Base-by-base conservation (phyloP, 2,329 filamentous ascomycete genomes). In the Cryphonectria radicalis region DNA sequence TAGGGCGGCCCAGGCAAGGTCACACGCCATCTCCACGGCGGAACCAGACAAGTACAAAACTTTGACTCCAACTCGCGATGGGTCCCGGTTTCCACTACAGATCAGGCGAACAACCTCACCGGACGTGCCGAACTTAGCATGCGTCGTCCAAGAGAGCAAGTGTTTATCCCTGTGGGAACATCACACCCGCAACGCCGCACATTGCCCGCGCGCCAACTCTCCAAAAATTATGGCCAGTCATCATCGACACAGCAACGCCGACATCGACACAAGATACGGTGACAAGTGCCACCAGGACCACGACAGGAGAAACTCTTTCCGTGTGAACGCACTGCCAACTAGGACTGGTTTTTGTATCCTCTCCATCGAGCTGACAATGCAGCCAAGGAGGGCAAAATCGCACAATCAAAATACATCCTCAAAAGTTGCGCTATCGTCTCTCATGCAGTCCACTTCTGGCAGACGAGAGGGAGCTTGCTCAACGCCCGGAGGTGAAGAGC, bases 311-410 rank as follows among this genome's bases (percentile, higher is more conserved):
- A 81, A 76, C 83, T 89, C 88, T 91, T 90, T 95, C 93, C 86
- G 91, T 94, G 79, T 91, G 92, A 80, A 85, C 87, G 92, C 93
- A 93, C 88, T 91, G 89, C 91, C 92, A 90, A 93, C 92, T 81
- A 86, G 91, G 93, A 97, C 91, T 90, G 84, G 93, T 96, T 94
- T 98, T 97, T 97, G 92, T 85, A 92, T 95, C 91, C 92, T 91
- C 92, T 90, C 89, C 89, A 78, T 77, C 79, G 76, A 74, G 77
- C 77, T 76, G 73, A 66, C 32, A 43, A 76, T 69, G 76, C 79
- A 77, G 79, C 77, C 79, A 80, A 81, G 88, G 89, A 91, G 90
- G 91, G 92, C 90, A 82, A 46, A 14, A 84, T 83, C 84, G 86
- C 90, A 87, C 93, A 93, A 88, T 92, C 93, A 97, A 98, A 97